phyloP scores from a whole-genome alignment of 1,284 basidiomycete species.

The Trametes versicolor region DNA sequence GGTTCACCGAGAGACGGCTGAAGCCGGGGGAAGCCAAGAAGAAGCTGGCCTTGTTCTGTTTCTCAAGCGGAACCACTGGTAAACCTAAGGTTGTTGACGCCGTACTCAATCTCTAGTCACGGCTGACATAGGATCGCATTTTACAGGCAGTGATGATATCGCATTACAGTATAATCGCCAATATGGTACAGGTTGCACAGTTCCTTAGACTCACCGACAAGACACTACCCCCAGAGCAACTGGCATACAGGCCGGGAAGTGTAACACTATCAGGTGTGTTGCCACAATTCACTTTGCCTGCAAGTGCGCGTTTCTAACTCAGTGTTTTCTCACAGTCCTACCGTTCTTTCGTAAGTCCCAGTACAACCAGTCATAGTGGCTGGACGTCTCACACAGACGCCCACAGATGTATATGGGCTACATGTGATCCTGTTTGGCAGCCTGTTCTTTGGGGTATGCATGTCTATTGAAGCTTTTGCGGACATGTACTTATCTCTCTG shows the following conservation, averaged over 20 bases:
- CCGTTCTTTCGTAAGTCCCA: constrained; percentile 41
- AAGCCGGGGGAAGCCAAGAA: constrained; percentile 65
- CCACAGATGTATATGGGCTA: constrained; percentile 71
- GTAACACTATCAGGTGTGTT: constrained; percentile 14
- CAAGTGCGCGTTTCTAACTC: background rate
- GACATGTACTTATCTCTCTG: constrained; percentile 32
- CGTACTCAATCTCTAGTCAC: constrained; percentile 56
- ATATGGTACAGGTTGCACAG: constrained; percentile 21
- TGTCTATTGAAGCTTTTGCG: background rate
- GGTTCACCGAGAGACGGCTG: constrained; percentile 57
- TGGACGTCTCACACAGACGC: constrained; percentile 5
- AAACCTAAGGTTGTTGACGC: constrained; percentile 60
- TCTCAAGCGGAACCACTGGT: constrained; percentile 85
- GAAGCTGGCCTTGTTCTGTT: constrained; percentile 74
- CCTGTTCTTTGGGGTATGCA: constrained; percentile 57
- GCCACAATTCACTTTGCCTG: background rate
- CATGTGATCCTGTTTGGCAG: constrained; percentile 64
- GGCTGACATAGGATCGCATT: background rate
- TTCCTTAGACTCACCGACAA: constrained; percentile 10
- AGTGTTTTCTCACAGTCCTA: constrained; percentile 27
- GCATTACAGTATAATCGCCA: constrained; percentile 56
- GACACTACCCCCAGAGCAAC: constrained; percentile 3
- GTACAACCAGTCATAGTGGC: background rate
- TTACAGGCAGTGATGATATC: constrained; percentile 73
- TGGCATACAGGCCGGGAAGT: constrained; percentile 15